phyloP scores from a whole-genome alignment of 768 basidiomycete species.

The Obba rivulosa region DNA sequence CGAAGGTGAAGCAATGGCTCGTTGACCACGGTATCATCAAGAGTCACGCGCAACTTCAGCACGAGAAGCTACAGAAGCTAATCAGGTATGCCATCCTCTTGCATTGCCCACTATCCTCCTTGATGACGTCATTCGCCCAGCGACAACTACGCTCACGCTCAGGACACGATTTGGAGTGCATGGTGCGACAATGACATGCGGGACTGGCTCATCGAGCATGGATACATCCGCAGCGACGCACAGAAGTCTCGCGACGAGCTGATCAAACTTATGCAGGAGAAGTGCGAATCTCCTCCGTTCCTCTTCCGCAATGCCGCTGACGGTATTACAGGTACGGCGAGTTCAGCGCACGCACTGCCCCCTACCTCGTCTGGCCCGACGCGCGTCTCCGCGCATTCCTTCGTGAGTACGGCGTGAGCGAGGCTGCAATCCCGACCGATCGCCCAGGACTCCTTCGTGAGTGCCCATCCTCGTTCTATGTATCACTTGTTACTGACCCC shows the following conservation, averaged over 20 bases:
- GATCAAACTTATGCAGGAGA: slow-evolving; percentile 63
- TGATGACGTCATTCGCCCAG: slow-evolving; percentile 24
- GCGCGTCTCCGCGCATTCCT: slow-evolving; percentile 88
- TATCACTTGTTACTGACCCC: no score
- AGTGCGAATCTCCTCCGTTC: slow-evolving; percentile 35
- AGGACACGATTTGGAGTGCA: slow-evolving; percentile 55
- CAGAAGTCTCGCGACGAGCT: slow-evolving; percentile 70
- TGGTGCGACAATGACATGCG: slow-evolving; percentile 76
- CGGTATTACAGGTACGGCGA: slow-evolving; percentile 45
- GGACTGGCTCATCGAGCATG: slow-evolving; percentile 69
- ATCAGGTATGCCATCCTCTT: slow-evolving; percentile 43
- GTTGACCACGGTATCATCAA: slow-evolving; percentile 70
- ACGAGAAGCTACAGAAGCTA: slow-evolving; percentile 76
- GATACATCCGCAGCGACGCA: slow-evolving; percentile 53
- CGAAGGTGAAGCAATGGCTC: slow-evolving; percentile 73
- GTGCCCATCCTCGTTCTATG: slow-evolving; percentile 14
- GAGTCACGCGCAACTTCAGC: slow-evolving; percentile 55
- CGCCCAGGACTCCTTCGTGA: slow-evolving; percentile 78
- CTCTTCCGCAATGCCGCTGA: not conserved
- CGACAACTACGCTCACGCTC: slow-evolving; percentile 61
- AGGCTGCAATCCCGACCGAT: slow-evolving; percentile 55
- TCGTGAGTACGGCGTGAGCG: slow-evolving; percentile 67
- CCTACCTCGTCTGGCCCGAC: slow-evolving; percentile 89
- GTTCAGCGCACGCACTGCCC: slow-evolving; percentile 36
- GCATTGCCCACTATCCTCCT: not conserved